Evolutionary conservation across 306 rosid genomes (phyloP), one percentile per base, ranked within the genome.

Genomic region (Quercus variabilis): DNA sequence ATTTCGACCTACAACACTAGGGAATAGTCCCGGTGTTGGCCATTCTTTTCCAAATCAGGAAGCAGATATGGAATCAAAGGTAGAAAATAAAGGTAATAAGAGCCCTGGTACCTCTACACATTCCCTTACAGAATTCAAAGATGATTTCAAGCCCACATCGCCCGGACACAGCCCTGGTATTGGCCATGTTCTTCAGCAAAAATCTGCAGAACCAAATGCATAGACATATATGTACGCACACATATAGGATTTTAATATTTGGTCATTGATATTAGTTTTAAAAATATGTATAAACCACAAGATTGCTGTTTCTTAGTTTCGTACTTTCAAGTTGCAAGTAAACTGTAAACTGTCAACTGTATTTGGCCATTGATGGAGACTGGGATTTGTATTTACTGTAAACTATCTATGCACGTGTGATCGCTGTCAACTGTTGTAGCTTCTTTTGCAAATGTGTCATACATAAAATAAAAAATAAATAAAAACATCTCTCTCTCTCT

Each of bases 1-100:
- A 64, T 85, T 87, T 31, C 82, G 91, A 51, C 91, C 95, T 2
- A 87, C 90, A 56, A 62, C 82, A 56, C 92, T 90, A n/a, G 92
- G 93, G 11, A 78, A 30, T 63, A 70, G 75, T 71, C 83, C 78
- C 19, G 80, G 78, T 6, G 77, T 56, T 11, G 83, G 86, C 41
- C 74, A 79, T 60, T 58, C 57, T 23, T 30, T 64, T 25, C 3
- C 33, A 18, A 13, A 38, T n/a, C 49, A 68, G 4, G 26, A 68
- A 68, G 52, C 52, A n/a, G 72, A 19, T n/a, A 11, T 35, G 10
- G 52, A 35, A 35, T 35, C 72, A 68, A 35, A 68, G 72, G 52
- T 49, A 35, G 17, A 0, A 59, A 59, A 26, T 19, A 58, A 20
- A 69, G 73, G 76, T 80, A 62, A 71, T 0, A 83, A 71, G 0